A percentile compares a stretch with the other conserved stretches of the same genome.
Conservation (phyloP, 2,329 filamentous ascomycete genomes). For the Cladosporium sp. region DNA sequence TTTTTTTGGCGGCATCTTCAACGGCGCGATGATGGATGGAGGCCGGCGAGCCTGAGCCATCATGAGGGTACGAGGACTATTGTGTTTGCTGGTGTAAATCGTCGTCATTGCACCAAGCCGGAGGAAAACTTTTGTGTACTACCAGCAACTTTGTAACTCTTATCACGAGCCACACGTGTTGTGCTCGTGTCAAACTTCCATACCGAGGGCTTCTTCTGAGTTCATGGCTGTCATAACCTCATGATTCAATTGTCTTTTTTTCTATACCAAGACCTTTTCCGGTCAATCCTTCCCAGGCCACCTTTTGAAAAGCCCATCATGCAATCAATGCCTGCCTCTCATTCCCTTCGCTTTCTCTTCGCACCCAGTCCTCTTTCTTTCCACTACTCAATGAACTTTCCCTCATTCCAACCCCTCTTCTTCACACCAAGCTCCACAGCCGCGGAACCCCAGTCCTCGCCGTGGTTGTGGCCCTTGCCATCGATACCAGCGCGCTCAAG, state of each 20-base stretch:
- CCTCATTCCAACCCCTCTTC: conserved; percentile 76
- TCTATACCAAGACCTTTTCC: neutral
- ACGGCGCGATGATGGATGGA: neutral
- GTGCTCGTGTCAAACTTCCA: neutral
- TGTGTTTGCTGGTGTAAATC: neutral
- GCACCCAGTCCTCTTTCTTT: neutral
- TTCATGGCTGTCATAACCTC: neutral
- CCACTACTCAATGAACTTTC: conserved; percentile 50
- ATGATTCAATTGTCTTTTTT: neutral
- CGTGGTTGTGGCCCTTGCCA: conserved; percentile 74
- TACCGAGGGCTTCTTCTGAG: neutral
- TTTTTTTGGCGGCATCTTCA: neutral
- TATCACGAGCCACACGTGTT: neutral
- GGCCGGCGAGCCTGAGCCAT: neutral
- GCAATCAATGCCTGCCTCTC: neutral
- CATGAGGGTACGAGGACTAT: neutral
- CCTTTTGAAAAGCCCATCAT: neutral
- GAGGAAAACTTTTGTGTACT: neutral
- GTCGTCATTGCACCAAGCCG: neutral
- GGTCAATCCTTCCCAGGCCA: neutral
- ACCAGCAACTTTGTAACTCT: neutral
- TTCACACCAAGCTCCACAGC: conserved; percentile 93
- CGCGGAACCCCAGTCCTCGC: conserved; percentile 90
- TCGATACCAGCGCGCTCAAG: conserved; percentile 73
- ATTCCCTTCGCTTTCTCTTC: no score